phyloP scores from a whole-genome alignment of 148 eudicot genomes.

The Pouteria glomerata region DNA sequence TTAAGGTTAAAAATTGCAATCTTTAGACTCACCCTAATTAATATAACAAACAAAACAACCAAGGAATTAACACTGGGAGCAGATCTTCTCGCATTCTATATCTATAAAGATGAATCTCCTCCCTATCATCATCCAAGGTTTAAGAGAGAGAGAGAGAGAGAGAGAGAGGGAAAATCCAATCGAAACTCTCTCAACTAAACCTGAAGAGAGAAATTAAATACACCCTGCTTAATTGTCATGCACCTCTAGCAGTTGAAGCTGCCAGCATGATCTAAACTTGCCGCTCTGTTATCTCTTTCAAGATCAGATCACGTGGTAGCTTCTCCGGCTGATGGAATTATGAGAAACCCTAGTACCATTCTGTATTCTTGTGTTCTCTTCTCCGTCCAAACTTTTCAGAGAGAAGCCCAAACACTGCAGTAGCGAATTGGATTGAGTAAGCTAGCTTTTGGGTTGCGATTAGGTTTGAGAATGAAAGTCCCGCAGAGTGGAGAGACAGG shows the following conservation, averaged over 20 bases:
- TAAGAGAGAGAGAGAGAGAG: no score
- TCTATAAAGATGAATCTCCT: background rate
- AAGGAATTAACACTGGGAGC: no score
- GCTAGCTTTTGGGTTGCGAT: background rate
- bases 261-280: constrained; percentile 87
- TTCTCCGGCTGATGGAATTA: constrained; percentile 1
- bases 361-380: no score
- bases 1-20: no score
- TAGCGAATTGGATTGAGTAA: background rate
- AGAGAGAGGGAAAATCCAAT: no score
- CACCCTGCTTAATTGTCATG: constrained; percentile 4
- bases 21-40: no score
- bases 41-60: no score
- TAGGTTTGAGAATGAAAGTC: background rate
- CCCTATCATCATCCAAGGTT: no score
- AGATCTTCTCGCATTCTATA: background rate
- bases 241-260: constrained; percentile 65
- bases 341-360: background rate
- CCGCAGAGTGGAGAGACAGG: background rate
- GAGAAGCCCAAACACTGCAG: background rate
- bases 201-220: no score
- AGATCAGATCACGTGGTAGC: background rate
- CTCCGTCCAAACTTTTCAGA: no score
- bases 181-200: no score
- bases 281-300: background rate